Evolutionary conservation across 202 grass and related monocot genomes (phyloP), one percentile per base, ranked within the genome.

Genomic region (Alloteropsis angusta): DNA sequence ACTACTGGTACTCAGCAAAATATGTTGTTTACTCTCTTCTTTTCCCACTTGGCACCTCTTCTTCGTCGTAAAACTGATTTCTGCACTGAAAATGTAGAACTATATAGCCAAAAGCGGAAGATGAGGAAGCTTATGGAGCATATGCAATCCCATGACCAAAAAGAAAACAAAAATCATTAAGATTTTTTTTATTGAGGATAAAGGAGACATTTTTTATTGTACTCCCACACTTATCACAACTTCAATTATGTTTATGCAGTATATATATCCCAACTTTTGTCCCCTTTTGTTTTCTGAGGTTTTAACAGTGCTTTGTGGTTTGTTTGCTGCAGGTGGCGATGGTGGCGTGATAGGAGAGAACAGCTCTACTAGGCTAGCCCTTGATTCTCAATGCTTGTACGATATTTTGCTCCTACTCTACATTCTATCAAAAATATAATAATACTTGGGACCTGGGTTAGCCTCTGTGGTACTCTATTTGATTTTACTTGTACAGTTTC

Each of bases 301-400:
- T 45, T 52, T 90, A 68, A 89, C 58, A 75, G 41, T 17, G 15
- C 3, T 57, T 77, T 74, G 44, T 82, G 57, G 15, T 71, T 82
- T 58, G 4, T 34, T 85, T 66, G 4, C 44, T 93, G 74, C 80
- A 98, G 96, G 88, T 72, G 60, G 78, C 93, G 92, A 68, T 95
- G 96, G 86, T 89, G 57, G 72, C 60, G 72, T 18, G 86, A 81
- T 74, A 98, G 87, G 59, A 89, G 96, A 77, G 92, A 95, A 77
- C 96, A 89, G 73, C 73, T 95, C 60, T 95, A 93, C 74, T 95
- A 92, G 84, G 77, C 63, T 80, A 80, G 47, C 56, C 34, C 46
- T 59, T 42, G 39, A 22, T 56, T 48, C 48, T 75, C 60, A 21
- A 28, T 47, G 15, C n/a, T 69, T 80, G 68, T 46, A 80, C 84